Base-by-base conservation (phyloP, 2,329 filamentous ascomycete species). In the Akanthomyces lecanii region DNA sequence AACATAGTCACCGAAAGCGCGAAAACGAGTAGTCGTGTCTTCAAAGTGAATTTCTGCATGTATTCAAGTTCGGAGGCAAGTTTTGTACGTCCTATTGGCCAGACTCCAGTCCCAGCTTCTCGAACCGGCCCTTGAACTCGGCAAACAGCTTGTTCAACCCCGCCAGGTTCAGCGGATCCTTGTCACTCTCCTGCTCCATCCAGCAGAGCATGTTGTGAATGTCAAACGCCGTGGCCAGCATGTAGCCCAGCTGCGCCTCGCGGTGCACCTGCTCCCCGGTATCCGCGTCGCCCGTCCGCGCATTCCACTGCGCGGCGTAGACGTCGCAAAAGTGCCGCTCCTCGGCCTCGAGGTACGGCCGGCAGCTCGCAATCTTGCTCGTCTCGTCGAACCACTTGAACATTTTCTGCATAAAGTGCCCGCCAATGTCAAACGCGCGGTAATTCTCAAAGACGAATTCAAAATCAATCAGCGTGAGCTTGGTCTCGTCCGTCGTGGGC, bases 381-480 rank as follows among this genome's bases (percentile, higher is more conserved):
- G 56, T 40, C 10, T 57, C 55, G 55, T 66, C 65, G 53, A 64
- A 66, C 66, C 65, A 68, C 51, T 64, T 66, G 62, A 68, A 67
- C 53, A 67, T 5, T 48, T 67, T 67, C 33, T 68, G 66, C 64
- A 68, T 66, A 44, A 64, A 68, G 61, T 68, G 66, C 8, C 65
- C 66, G 23, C 66, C 64, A 30, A 67, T 66, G 48, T 67, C 66
- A 18, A 67, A 66, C 18, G 64, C 65, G 52, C 65, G 65, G 59
- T 66, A 68, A 59, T 66, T 68, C 7, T 45, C 33, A 33, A 67
- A 58, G 18, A 64, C 65, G 25, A 67, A 66, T 48, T 67, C 66
- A 40, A 67, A 65, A 54, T 68, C 65, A 18, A 68, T 64, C 23
- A 67, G 66, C 14, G 50, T 45, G 38, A 66, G 42, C 10, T 23